Percentiles rank a stretch among this genome's conserved stretches.
Evolutionary conservation across 202 grass and related monocot genomes (phyloP).

Genomic region (Schoenoplectus triqueter): DNA sequence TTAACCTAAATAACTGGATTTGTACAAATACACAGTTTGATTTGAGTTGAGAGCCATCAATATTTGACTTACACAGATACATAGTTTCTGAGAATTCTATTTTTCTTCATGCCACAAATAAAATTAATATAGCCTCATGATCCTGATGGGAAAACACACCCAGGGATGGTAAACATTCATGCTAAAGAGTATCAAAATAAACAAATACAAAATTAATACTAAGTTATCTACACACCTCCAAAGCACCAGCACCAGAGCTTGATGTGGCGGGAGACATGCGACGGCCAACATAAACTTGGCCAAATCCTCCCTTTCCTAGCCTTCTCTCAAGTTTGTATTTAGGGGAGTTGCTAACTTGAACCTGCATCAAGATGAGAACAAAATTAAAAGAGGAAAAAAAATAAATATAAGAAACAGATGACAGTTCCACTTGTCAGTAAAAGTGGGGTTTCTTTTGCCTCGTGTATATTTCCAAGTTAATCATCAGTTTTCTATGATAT

Average conservation of each 20-base stretch:
- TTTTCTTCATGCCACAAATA: background rate
- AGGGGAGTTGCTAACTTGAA: constrained; percentile 86
- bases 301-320: constrained; percentile 99
- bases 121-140: background rate
- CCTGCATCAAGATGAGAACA: constrained; percentile 47
- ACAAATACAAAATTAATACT: background rate
- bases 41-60: background rate
- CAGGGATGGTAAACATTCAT: background rate
- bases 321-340: constrained; percentile 82
- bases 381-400: constrained; percentile 34
- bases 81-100: background rate
- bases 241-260: constrained; percentile 54
- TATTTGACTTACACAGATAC: background rate
- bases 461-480: background rate
- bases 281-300: constrained; percentile 97
- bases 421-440: background rate
- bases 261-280: constrained; percentile 50
- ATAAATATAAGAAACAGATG: background rate
- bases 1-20: background rate
- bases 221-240: constrained; percentile 59
- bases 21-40: background rate
- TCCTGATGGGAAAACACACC: background rate
- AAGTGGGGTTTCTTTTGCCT: no score
- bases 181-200: constrained; percentile 21
- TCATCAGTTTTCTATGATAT: background rate